Evolutionary conservation across 2,329 filamentous ascomycete genomes (phyloP).

Genomic region (Metarhizium robertsii): DNA sequence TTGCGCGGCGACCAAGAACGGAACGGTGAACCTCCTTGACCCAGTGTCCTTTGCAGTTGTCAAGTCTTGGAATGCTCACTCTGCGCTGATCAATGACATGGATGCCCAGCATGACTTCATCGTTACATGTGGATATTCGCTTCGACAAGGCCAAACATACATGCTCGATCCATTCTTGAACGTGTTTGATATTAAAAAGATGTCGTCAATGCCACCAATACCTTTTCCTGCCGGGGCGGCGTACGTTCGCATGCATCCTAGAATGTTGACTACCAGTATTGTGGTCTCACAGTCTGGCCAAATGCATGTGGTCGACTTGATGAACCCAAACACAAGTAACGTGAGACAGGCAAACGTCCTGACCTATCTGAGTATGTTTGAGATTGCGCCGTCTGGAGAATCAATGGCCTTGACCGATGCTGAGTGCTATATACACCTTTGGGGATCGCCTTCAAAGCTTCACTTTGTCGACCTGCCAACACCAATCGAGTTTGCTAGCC

Average conservation of each 20-base stretch:
- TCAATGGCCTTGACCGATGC: constrained; percentile 73
- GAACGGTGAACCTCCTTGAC: constrained; percentile 79
- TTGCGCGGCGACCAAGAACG: constrained; percentile 78
- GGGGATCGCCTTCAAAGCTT: constrained; percentile 78
- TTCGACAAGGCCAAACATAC: constrained; percentile 61
- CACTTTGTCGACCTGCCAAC: constrained; percentile 77
- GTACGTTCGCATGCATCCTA: constrained; percentile 92
- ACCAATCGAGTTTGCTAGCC: constrained; percentile 68
- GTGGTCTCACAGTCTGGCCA: constrained; percentile 87
- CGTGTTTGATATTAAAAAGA: constrained; percentile 88
- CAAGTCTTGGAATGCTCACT: constrained; percentile 86
- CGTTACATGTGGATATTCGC: constrained; percentile 88
- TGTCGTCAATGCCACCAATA: constrained; percentile 80
- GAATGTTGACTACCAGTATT: constrained; percentile 89
- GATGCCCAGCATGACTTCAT: constrained; percentile 93
- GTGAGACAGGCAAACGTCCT: constrained; percentile 74
- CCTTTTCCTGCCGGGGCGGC: constrained; percentile 88
- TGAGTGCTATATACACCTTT: constrained; percentile 72
- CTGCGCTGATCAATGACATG: constrained; percentile 88
- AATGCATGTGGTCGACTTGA: constrained; percentile 90
- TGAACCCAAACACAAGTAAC: constrained; percentile 84
- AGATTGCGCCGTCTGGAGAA: constrained; percentile 81
- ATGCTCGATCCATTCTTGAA: constrained; percentile 91
- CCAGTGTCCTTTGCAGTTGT: constrained; percentile 66
- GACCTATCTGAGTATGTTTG: constrained; percentile 66